These are phyloP conservation scores for Rhodotorula sp. DNA, from an alignment of 1,284 basidiomycete genomes.

Conservation along the genomic window DNA sequence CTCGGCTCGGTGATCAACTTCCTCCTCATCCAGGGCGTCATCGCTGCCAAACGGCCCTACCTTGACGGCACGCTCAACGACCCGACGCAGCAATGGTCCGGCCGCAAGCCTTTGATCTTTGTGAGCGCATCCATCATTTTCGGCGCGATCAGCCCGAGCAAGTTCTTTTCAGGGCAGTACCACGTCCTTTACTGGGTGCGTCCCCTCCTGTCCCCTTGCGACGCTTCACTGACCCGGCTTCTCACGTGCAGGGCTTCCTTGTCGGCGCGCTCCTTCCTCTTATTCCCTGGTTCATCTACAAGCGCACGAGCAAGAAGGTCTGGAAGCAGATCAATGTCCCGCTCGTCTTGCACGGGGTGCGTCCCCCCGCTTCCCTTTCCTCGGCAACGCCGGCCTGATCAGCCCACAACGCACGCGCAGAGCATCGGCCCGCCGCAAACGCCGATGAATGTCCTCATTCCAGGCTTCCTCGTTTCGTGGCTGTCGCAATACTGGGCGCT, in stretches of 20 bases:
- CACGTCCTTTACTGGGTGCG: constrained; percentile 36
- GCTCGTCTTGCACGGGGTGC: constrained; percentile 45
- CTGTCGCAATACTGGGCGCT: constrained; percentile 46
- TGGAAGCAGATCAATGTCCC: constrained; percentile 46
- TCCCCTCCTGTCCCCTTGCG: not conserved
- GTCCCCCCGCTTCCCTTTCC: not conserved
- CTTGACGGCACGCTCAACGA: constrained; percentile 52
- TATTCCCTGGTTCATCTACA: constrained; percentile 46
- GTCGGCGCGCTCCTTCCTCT: constrained; percentile 46
- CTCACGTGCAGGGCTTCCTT: constrained; percentile 44
- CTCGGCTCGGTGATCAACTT: constrained; percentile 50
- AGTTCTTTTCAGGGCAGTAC: constrained; percentile 53
- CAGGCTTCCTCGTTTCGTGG: constrained; percentile 46
- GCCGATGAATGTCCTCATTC: constrained; percentile 47
- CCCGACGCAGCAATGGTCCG: constrained; percentile 53
- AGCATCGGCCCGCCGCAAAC: constrained; percentile 46
- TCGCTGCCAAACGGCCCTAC: constrained; percentile 48
- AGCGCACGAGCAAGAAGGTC: constrained; percentile 33
- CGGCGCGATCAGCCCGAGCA: not conserved
- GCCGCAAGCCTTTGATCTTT: constrained; percentile 41
- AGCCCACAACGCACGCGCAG: not conserved
- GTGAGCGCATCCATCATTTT: constrained; percentile 21
- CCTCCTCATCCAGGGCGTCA: constrained; percentile 44
- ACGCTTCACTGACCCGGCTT: not conserved
- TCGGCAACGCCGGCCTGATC: no score